These are phyloP conservation scores for Elaeis oleifera DNA, from an alignment of 202 grass and related monocot genomes.

Conservation along the genomic window DNA sequence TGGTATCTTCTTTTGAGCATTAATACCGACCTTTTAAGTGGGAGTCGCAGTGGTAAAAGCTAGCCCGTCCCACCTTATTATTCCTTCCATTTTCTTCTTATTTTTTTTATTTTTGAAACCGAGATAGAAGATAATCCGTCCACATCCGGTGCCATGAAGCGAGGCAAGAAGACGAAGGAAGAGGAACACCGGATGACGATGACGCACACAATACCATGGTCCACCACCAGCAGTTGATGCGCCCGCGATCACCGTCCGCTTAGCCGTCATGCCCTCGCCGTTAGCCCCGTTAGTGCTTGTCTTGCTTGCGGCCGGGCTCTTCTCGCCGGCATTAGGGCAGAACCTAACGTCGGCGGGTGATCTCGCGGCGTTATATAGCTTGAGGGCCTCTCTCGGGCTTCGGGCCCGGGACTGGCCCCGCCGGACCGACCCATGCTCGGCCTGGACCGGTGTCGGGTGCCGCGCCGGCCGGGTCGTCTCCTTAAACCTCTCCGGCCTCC, in stretches of 20 bases:
- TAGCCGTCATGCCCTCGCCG: slow-evolving; percentile 24
- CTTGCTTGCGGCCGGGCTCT: slow-evolving; percentile 12
- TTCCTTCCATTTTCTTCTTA: background rate
- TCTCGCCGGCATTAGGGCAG: slow-evolving; percentile 22
- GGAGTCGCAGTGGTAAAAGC: no score
- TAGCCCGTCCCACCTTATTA: background rate
- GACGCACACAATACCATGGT: no score
- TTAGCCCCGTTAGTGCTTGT: slow-evolving; percentile 7
- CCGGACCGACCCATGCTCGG: slow-evolving; percentile 49
- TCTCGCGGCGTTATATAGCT: slow-evolving; percentile 62
- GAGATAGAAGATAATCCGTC: no score
- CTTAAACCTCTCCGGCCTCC: slow-evolving; percentile 39
- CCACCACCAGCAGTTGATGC: no score
- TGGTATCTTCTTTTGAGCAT: no score
- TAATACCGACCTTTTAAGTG: no score
- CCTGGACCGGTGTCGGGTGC: slow-evolving; percentile 70
- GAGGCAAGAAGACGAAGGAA: slow-evolving; percentile 29
- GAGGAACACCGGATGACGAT: background rate
- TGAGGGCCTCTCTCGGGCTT: slow-evolving; percentile 72
- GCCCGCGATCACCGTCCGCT: no score
- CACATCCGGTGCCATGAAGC: background rate
- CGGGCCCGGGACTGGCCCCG: slow-evolving; percentile 88
- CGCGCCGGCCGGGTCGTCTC: slow-evolving; percentile 52
- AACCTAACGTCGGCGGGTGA: slow-evolving; percentile 52
- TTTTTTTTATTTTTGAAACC: slow-evolving; percentile 15